Percentiles rank a stretch among this genome's conserved stretches.
Conservation (phyloP, 495 filamentous ascomycete species). For the Penicillium flavigenum region DNA sequence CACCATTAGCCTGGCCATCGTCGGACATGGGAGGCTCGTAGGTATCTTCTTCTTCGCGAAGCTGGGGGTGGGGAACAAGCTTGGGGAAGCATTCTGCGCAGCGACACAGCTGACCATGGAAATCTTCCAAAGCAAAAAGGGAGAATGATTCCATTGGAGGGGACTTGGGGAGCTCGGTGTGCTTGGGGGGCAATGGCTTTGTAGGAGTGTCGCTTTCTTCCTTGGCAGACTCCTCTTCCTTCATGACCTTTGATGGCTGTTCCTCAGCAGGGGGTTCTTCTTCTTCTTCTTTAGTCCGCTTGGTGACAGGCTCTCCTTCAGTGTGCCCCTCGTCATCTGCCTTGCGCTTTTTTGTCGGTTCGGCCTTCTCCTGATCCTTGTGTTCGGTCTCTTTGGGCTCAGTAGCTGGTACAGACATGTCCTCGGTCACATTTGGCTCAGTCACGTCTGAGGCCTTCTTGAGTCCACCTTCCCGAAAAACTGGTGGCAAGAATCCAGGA, state of each 20-base stretch:
- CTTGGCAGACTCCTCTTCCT: constrained; percentile 26
- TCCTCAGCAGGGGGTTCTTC: constrained; percentile 12
- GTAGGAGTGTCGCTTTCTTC: neutral
- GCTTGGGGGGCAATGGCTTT: constrained; percentile 33
- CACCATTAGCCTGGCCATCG: constrained; percentile 43
- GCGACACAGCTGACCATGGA: constrained; percentile 75
- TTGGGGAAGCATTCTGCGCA: constrained; percentile 76
- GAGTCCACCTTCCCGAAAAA: constrained; percentile 46
- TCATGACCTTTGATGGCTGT: constrained; percentile 23
- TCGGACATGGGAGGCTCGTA: constrained; percentile 87
- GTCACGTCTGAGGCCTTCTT: constrained; percentile 10
- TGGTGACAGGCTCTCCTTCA: constrained; percentile 46
- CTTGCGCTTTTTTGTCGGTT: constrained; percentile 71
- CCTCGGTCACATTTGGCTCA: neutral
- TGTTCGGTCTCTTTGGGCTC: constrained; percentile 17
- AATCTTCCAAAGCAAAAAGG: constrained; percentile 72
- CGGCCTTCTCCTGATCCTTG: constrained; percentile 10
- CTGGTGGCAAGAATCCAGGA: constrained; percentile 74
- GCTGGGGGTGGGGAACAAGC: constrained; percentile 66
- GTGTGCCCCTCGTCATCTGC: constrained; percentile 54
- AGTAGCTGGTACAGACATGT: neutral
- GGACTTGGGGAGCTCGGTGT: constrained; percentile 44
- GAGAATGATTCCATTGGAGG: constrained; percentile 61
- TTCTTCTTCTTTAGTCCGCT: constrained; percentile 55
- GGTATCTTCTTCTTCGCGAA: constrained; percentile 88